Evolutionary conservation across 1,284 basidiomycete genomes (phyloP), one percentile per base, ranked within the genome.

Genomic region (Ceratobasidium sp.): DNA sequence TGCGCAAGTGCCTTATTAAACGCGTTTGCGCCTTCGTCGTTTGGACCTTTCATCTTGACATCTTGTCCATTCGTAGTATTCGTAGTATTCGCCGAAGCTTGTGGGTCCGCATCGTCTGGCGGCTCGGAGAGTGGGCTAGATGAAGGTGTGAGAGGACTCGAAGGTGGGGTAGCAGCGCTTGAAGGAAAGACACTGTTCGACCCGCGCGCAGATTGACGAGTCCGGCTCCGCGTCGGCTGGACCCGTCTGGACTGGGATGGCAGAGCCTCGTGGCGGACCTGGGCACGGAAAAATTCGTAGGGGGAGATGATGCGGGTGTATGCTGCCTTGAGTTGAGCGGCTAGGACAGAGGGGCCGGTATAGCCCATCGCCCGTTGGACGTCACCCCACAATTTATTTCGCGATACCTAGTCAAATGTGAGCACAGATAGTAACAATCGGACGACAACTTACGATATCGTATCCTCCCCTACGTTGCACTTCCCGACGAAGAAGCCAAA

Each of bases 401-500:
- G 90, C 33, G 90, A 93, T 78, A 95, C 92, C 95, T 96, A 13
- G n/a, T 23, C 61, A 33, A 15, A 26, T 12, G 40, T 65, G 13
- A 64, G 20, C 40, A 13, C n/a, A 44, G 46, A 20, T 46, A 33
- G 23, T 23, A 40, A 28, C 2, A 9, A 17, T 33, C 20, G 9
- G 15, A 28, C 28, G 13, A 20, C 78, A 57, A 85, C 90, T 85
- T 86, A 97, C 95, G 80, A 89, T 89, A 76, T 96, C 93, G 84
- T 93, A 94, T 59, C 97, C 97, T 74, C 97, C 97, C 57, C 94
- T 85, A 81, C 92, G 92, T 76, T 94, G 92, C 42, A 99, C 96
- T 84, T 97, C 96, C 84, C 95, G 97, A 80, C 96, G 90, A 80
- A 99, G 87, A 77, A 93, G 89, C 93, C 96, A 99, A 12, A 99